Base-by-base conservation (phyloP, 202 grass and related monocot species). In the Dendrocalamus latiflorus region DNA sequence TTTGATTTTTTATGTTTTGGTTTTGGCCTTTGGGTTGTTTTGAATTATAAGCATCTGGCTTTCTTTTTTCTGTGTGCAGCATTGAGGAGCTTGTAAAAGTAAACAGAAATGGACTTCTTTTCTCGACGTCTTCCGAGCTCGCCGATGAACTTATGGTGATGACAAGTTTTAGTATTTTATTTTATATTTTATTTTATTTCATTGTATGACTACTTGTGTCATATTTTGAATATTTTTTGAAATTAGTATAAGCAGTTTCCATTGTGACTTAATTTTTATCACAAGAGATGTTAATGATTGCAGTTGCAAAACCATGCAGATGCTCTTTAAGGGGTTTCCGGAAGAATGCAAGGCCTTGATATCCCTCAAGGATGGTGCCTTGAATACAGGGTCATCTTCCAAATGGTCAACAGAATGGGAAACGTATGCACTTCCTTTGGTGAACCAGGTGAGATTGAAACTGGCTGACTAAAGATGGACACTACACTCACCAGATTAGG, bases 271-370 rank as follows among this genome's bases (percentile, higher is more conserved):
- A 42, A 18, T 75, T 58, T 60, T 50, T 74, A 53, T 42, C 37
- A 61, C 30, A 41, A 24, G 6, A 68, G 74, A 4, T 4, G 42
- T 41, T 84, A 79, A 79, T 14, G 33, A 18, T 21, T 66, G 11
- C 22, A 20, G 24, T 68, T 26, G 13, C 24, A 38, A 82, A 66
- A 75, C 13, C 63, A 68, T 88, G 69, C 87, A 99, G 91, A 96
- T 96, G 89, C 91, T 99, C 74, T 99, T 99, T 56, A 96, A 94
- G 80, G 93, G 89, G 26, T 94, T 99, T 87, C 96, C 96, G 3
- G 86, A 94, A 81, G 86, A 90, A 81, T 99, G 96, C 18, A 17
- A 63, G 41, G 54, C 62, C 63, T 77, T 99, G 88, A 90, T 86
- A 79, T 89, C 87, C 53, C 86, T 96, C 21, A 96, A 66, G 64